A percentile compares a stretch with the other conserved stretches of the same genome.
Evolutionary conservation across 78 protist species (phyloP).

Genomic region (Diacronema lutheri): DNA sequence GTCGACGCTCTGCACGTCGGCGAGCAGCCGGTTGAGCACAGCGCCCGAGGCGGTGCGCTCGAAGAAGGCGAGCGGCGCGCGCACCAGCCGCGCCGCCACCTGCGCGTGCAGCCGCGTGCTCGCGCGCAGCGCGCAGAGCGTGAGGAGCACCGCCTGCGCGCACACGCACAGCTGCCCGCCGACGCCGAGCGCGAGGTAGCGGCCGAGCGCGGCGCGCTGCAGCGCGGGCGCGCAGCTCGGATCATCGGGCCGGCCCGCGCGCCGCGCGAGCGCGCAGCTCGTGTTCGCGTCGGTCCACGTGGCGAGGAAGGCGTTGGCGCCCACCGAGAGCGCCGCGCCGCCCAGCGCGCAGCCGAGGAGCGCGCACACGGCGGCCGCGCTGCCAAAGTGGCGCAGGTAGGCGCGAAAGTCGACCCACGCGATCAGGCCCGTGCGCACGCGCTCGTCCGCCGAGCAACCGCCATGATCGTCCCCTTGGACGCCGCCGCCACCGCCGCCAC

Average conservation of each 20-base stretch:
- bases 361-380: neutral
- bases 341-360: neutral
- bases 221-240: neutral
- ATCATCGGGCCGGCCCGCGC: too few relatives aligned
- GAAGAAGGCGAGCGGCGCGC: constrained; percentile 31
- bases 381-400: neutral
- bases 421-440: neutral
- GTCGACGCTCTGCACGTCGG: constrained; percentile 1
- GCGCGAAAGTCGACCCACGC: neutral
- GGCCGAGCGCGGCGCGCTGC: neutral
- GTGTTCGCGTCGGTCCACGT: neutral
- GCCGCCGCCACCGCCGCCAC: too few relatives aligned
- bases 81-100: neutral
- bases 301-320: neutral
- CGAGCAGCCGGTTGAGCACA: constrained; percentile 21
- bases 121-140: constrained; percentile 18
- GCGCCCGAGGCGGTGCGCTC: constrained; percentile 6
- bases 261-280: too few relatives aligned
- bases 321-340: neutral
- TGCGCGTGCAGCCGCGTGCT: neutral
- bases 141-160: neutral
- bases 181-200: neutral
- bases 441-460: neutral
- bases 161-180: neutral
- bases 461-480: too few relatives aligned